phyloP scores from a whole-genome alignment of 2,329 filamentous ascomycete genomes.

The Simplicillium aogashimaense region DNA sequence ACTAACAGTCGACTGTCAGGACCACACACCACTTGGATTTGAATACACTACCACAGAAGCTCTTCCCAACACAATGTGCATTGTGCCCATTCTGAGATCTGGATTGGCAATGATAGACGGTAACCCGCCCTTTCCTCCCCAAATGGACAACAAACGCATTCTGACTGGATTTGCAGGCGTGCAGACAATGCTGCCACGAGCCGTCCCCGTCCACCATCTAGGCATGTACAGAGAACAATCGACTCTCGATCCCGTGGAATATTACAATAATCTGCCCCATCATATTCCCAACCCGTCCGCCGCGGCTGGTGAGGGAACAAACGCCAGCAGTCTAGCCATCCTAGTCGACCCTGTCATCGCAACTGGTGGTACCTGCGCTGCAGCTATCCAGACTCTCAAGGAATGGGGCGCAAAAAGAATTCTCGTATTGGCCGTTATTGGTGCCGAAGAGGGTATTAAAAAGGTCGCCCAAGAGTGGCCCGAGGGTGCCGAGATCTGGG shows the following conservation, averaged over 20 bases:
- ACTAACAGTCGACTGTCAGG: conserved; percentile 34
- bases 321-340: conserved; percentile 55
- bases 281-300: conserved; percentile 33
- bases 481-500: conserved; percentile 68
- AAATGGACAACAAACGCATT: not conserved
- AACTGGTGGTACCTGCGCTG: conserved; percentile 80
- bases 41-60: conserved; percentile 59
- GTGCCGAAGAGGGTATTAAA: conserved; percentile 58
- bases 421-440: conserved; percentile 66
- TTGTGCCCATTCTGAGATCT: conserved; percentile 88
- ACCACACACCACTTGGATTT: conserved; percentile 68
- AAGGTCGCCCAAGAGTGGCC: conserved; percentile 70
- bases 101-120: conserved; percentile 87
- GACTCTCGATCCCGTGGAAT: conserved; percentile 83
- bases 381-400: conserved; percentile 77
- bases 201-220: conserved; percentile 83
- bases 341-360: conserved; percentile 89
- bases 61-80: conserved; percentile 57
- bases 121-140: conserved; percentile 19
- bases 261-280: conserved; percentile 94
- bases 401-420: conserved; percentile 89
- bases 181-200: conserved; percentile 68
- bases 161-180: conserved; percentile 45
- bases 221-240: conserved; percentile 87
- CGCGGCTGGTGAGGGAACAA: conserved; percentile 23